These are phyloP conservation scores for Candida namnaoensis DNA, from an alignment of 805 yeast genomes.

Conservation along the genomic window DNA sequence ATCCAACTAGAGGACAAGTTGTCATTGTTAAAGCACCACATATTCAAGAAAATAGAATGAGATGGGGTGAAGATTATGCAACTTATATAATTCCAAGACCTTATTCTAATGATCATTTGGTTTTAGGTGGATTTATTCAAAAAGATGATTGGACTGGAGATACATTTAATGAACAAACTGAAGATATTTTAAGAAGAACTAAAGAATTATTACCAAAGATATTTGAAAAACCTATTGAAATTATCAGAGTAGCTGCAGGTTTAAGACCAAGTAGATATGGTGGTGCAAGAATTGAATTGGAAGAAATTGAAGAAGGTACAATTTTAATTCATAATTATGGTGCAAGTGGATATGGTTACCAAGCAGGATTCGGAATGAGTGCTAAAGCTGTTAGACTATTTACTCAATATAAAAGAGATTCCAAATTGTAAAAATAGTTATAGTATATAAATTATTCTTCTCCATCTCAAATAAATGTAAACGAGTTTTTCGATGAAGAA, in stretches of 20 bases:
- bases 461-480: too few relatives aligned
- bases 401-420: too few relatives aligned
- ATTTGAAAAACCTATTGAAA: slow-evolving; percentile 33
- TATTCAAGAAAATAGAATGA: slow-evolving; percentile 44
- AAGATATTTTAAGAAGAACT: slow-evolving; percentile 54
- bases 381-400: slow-evolving; percentile 31
- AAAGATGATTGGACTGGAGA: slow-evolving; percentile 54
- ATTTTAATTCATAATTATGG: slow-evolving; percentile 65
- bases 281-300: slow-evolving; percentile 63
- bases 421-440: too few relatives aligned
- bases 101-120: slow-evolving; percentile 50
- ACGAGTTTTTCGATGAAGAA: too few relatives aligned
- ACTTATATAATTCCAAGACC: slow-evolving; percentile 74
- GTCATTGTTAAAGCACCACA: slow-evolving; percentile 67
- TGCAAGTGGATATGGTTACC: slow-evolving; percentile 58
- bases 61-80: slow-evolving; percentile 54
- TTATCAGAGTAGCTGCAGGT: slow-evolving; percentile 63
- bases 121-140: slow-evolving; percentile 72
- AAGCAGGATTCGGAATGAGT: slow-evolving; percentile 58
- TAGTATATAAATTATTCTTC: too few relatives aligned
- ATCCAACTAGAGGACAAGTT: slow-evolving; percentile 78
- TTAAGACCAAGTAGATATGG: slow-evolving; percentile 71
- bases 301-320: slow-evolving; percentile 30
- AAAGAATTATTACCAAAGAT: slow-evolving; percentile 43
- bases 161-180: slow-evolving; percentile 47